Percentiles rank a stretch among this genome's conserved stretches.
Conservation (phyloP, 192 early-diverging fungal species). For the Entophlyctis luteolus region DNA sequence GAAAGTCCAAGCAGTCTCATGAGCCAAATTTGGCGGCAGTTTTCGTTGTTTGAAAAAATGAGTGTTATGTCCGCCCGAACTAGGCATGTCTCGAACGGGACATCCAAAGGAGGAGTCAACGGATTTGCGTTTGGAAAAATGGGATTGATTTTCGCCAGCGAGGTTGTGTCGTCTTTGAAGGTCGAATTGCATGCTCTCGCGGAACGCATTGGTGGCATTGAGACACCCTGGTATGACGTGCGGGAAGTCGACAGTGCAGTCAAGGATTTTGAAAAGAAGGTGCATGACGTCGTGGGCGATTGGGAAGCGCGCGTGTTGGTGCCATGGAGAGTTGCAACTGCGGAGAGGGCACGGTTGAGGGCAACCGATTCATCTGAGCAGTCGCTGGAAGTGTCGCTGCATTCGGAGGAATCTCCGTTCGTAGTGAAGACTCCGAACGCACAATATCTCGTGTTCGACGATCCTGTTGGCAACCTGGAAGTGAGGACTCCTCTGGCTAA, state of each 20-base stretch:
- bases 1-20: not conserved
- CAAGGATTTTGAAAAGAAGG: not conserved
- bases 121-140: not conserved
- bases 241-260: not conserved
- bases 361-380: not conserved
- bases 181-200: not conserved
- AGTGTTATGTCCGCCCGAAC: not conserved
- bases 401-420: too few species aligned
- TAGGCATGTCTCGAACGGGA: not conserved
- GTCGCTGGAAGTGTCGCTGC: too few species aligned
- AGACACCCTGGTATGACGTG: constrained; percentile 4
- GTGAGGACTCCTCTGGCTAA: too few species aligned
- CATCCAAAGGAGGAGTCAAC: not conserved
- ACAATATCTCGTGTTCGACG: not conserved
- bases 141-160: not conserved
- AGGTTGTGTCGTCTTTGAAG: not conserved
- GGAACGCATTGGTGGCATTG: not conserved
- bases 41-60: not conserved
- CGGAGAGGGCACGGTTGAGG: not conserved
- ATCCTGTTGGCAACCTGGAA: not conserved
- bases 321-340: not conserved
- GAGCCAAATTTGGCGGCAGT: not conserved
- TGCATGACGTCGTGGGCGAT: not conserved
- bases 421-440: too few species aligned
- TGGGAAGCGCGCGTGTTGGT: not conserved